These are phyloP conservation scores for Fagus sylvatica DNA, from an alignment of 306 rosid species.

Conservation along the genomic window DNA sequence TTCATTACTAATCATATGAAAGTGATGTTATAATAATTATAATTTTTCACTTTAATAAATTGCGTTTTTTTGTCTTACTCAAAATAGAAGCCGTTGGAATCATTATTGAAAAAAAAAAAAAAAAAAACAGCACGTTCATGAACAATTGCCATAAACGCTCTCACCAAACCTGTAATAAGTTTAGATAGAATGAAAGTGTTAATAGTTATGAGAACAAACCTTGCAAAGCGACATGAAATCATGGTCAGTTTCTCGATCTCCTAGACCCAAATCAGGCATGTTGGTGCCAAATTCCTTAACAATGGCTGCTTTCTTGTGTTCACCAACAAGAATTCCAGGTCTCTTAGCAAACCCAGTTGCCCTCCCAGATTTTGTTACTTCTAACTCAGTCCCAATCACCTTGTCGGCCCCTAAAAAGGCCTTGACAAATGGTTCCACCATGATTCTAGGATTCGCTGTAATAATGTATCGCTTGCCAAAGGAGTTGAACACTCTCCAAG, in stretches of 20 bases:
- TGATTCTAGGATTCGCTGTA: slow-evolving; percentile 76
- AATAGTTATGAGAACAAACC: slow-evolving; percentile 37
- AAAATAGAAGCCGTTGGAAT: too few relatives aligned
- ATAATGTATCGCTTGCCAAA: slow-evolving; percentile 72
- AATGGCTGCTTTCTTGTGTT: slow-evolving; percentile 61
- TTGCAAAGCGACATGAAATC: slow-evolving; percentile 97
- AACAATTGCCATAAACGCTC: slow-evolving; percentile 10
- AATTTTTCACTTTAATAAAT: too few relatives aligned
- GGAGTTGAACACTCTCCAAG: slow-evolving; percentile 80
- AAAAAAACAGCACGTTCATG: not conserved
- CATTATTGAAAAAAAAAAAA: not conserved
- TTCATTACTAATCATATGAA: too few relatives aligned
- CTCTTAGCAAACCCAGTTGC: slow-evolving; percentile 75
- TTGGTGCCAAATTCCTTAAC: slow-evolving; percentile 53
- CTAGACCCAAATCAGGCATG: slow-evolving; percentile 82
- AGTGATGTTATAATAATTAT: too few relatives aligned
- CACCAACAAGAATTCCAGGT: slow-evolving; percentile 81
- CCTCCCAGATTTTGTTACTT: slow-evolving; percentile 53
- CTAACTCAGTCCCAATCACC: slow-evolving; percentile 80
- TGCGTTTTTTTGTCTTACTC: too few relatives aligned
- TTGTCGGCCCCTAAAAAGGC: slow-evolving; percentile 66
- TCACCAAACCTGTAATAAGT: slow-evolving; percentile 43
- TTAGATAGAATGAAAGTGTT: slow-evolving; percentile 1
- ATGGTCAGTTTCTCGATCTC: slow-evolving; percentile 74
- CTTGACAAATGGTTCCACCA: slow-evolving; percentile 85